phyloP scores from a whole-genome alignment of 768 basidiomycete species.

The Gymnopilus junonius region DNA sequence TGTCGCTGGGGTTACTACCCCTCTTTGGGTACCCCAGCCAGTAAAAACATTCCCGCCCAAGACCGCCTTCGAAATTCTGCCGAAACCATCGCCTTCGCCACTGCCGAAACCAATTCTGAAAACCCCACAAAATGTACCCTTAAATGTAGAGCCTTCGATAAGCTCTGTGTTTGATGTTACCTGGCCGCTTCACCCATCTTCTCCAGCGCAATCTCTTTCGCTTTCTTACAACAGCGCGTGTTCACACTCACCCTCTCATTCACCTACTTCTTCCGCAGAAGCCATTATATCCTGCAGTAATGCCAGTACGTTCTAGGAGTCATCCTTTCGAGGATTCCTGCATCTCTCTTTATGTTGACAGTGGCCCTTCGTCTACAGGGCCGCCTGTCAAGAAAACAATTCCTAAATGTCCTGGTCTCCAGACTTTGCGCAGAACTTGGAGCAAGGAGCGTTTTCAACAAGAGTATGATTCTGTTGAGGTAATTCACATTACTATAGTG shows the following conservation, averaged over 20 bases:
- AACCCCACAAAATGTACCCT: conserved; percentile 14
- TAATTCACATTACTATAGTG: conserved; percentile 49
- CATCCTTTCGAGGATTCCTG: conserved; percentile 37
- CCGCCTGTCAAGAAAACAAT: conserved; percentile 18
- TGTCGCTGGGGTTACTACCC: conserved; percentile 39
- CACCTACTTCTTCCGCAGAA: conserved; percentile 26
- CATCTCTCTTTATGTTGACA: conserved; percentile 27
- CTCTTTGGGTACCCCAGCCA: conserved; percentile 20
- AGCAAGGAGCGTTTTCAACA: conserved; percentile 29
- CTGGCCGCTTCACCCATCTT: conserved; percentile 43
- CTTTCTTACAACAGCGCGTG: conserved; percentile 8
- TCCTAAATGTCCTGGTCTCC: conserved; percentile 28
- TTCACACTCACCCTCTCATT: conserved; percentile 21
- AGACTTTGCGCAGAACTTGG: conserved; percentile 29
- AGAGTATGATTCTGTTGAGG: conserved; percentile 27
- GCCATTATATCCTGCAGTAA: conserved; percentile 23
- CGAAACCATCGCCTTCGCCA: conserved; percentile 12
- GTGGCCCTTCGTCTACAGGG: conserved; percentile 7
- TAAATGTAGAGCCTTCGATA: conserved; percentile 40
- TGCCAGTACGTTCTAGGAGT: conserved; percentile 20
- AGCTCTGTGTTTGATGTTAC: conserved; percentile 41
- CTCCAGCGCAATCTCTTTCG: conserved; percentile 25
- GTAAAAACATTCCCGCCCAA: conserved; percentile 12
- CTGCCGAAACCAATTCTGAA: not conserved
- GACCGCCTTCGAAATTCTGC: conserved; percentile 10